A percentile compares a stretch with the other conserved stretches of the same genome.
Evolutionary conservation across 2,329 filamentous ascomycete species (phyloP).

Genomic region (Diaporthe sp.): DNA sequence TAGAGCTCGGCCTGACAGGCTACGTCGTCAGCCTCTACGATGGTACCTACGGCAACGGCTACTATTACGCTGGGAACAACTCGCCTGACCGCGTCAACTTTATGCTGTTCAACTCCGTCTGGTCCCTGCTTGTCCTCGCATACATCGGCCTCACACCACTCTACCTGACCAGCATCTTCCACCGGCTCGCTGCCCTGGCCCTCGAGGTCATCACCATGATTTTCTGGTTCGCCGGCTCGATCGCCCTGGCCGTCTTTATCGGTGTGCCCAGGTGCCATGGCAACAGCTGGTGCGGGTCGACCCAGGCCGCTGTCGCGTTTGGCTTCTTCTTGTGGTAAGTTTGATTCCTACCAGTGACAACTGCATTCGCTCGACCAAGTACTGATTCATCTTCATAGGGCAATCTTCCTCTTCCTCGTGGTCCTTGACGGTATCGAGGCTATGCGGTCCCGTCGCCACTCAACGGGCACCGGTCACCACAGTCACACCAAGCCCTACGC

Average conservation of each 20-base stretch:
- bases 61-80: conserved; percentile 35
- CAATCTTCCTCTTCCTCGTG: conserved; percentile 62
- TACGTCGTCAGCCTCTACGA: conserved; percentile 71
- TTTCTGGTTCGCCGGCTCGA: conserved; percentile 92
- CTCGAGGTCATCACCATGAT: conserved; percentile 82
- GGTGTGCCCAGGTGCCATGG: conserved; percentile 68
- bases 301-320: conserved; percentile 76
- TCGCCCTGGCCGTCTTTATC: conserved; percentile 79
- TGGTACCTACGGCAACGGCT: conserved; percentile 50
- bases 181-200: conserved; percentile 75
- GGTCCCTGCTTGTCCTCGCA: conserved; percentile 79
- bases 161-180: conserved; percentile 72
- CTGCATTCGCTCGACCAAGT: neutral
- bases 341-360: neutral
- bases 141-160: conserved; percentile 79
- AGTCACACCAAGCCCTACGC: conserved; percentile 44
- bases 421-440: conserved; percentile 62
- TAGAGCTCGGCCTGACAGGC: conserved; percentile 81
- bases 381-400: conserved; percentile 51
- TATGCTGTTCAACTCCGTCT: conserved; percentile 83
- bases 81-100: conserved; percentile 77
- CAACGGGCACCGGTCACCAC: conserved; percentile 32
- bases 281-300: conserved; percentile 68
- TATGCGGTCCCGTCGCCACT: conserved; percentile 57
- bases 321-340: conserved; percentile 73